Evolutionary conservation across 805 yeast species (phyloP).

Genomic region (Cephaloascus albidus): DNA sequence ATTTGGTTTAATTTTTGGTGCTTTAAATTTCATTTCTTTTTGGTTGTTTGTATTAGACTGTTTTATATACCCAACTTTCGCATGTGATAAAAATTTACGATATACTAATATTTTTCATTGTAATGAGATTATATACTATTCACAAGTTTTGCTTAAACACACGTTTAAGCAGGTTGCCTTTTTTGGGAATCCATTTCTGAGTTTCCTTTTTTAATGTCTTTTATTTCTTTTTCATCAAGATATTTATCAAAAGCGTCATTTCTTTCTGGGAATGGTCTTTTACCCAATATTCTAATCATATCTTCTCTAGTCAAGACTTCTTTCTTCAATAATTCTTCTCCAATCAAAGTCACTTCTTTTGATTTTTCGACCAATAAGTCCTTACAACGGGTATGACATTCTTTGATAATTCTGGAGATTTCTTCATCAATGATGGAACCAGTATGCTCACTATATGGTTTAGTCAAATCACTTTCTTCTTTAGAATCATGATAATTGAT

Average conservation of each 20-base stretch:
- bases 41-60: no score
- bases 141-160: no score
- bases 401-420: conserved; percentile 67
- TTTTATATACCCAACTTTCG: no score
- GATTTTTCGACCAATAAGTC: conserved; percentile 58
- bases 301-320: conserved; percentile 93
- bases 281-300: conserved; percentile 82
- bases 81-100: no score
- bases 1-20: no score
- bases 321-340: conserved; percentile 74
- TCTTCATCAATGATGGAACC: conserved; percentile 76
- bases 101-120: no score
- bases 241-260: conserved; percentile 88
- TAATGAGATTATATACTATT: no score
- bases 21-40: no score
- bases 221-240: conserved; percentile 29
- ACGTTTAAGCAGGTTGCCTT: not conserved
- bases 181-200: not conserved
- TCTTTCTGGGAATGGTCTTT: conserved; percentile 83
- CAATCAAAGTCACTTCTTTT: conserved; percentile 75
- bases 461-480: conserved; percentile 58
- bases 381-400: conserved; percentile 65
- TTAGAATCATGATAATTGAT: conserved; percentile 64
- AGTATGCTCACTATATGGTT: conserved; percentile 86
- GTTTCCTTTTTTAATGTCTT: not conserved